phyloP scores from a whole-genome alignment of 164 flowering plant genomes.

The Aristolochia fimbriata region DNA sequence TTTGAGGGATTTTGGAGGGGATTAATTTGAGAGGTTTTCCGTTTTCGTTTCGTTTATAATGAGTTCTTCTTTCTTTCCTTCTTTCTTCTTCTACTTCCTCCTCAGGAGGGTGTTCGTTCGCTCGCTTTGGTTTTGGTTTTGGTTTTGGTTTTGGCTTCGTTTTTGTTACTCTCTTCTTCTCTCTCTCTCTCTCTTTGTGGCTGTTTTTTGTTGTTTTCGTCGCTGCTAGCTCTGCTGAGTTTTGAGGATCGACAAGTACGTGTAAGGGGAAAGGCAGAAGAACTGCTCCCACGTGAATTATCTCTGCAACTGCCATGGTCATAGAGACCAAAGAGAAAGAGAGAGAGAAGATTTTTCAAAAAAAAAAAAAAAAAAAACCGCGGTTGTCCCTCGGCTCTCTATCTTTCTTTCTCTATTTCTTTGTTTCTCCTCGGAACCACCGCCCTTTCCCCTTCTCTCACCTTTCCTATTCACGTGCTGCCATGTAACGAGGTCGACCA shows the following conservation, averaged over 20 bases:
- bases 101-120: too few species aligned
- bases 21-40: too few species aligned
- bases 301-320: constrained; percentile 20
- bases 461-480: constrained; percentile 46
- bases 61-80: too few species aligned
- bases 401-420: too few species aligned
- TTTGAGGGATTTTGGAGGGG: too few species aligned
- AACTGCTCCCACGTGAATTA: constrained; percentile 34
- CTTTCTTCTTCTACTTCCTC: too few species aligned
- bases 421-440: constrained; percentile 16
- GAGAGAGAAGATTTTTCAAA: too few species aligned
- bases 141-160: too few species aligned
- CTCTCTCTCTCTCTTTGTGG: not conserved
- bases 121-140: too few species aligned
- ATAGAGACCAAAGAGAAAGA: too few species aligned
- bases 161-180: not conserved
- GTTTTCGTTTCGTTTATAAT: too few species aligned
- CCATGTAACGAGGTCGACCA: constrained; percentile 16
- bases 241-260: constrained; percentile 6
- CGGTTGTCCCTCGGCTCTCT: constrained; percentile 8
- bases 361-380: not conserved
- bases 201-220: constrained; percentile 1
- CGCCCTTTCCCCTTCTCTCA: constrained; percentile 16
- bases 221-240: too few species aligned
- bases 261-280: constrained; percentile 14